Conservation (phyloP, 129 eudicot genomes). For the Smallanthus sonchifolius region DNA sequence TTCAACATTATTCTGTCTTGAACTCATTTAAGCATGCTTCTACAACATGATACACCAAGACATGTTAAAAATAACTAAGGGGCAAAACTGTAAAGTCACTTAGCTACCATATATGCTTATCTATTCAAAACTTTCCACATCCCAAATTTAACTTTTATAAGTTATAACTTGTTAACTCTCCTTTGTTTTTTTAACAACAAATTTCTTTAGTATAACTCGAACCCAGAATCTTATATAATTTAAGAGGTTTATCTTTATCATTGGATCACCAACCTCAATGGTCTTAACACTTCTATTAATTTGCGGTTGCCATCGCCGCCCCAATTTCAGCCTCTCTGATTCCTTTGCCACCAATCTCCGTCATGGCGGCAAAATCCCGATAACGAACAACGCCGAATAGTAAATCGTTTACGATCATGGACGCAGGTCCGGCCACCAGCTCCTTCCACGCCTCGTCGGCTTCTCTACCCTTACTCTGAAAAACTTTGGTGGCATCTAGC, state of each 20-base stretch:
- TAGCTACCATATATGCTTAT: slow-evolving; percentile 14
- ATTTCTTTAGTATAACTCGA: too few relatives aligned
- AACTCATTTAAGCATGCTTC: not conserved
- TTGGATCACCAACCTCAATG: too few relatives aligned
- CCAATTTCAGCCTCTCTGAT: slow-evolving; percentile 13
- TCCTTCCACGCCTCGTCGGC: slow-evolving; percentile 54
- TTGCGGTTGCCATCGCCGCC: slow-evolving; percentile 37
- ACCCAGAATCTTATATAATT: too few relatives aligned
- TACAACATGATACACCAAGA: not conserved
- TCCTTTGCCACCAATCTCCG: slow-evolving; percentile 5
- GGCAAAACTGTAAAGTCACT: slow-evolving; percentile 4
- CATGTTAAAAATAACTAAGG: not conserved
- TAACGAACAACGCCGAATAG: slow-evolving; percentile 16
- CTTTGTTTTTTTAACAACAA: too few relatives aligned
- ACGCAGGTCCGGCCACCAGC: slow-evolving; percentile 45
- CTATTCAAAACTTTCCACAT: not conserved
- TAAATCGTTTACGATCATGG: slow-evolving; percentile 38
- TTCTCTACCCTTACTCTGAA: slow-evolving; percentile 40
- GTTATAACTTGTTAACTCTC: not conserved
- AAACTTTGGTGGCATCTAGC: slow-evolving; percentile 73
- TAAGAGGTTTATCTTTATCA: too few relatives aligned
- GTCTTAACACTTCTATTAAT: too few relatives aligned
- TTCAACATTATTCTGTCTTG: not conserved
- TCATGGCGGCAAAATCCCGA: slow-evolving; percentile 7
- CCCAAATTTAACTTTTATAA: not conserved